These are phyloP conservation scores for Vitis labrusca DNA, from an alignment of 164 flowering plant genomes.

Conservation along the genomic window DNA sequence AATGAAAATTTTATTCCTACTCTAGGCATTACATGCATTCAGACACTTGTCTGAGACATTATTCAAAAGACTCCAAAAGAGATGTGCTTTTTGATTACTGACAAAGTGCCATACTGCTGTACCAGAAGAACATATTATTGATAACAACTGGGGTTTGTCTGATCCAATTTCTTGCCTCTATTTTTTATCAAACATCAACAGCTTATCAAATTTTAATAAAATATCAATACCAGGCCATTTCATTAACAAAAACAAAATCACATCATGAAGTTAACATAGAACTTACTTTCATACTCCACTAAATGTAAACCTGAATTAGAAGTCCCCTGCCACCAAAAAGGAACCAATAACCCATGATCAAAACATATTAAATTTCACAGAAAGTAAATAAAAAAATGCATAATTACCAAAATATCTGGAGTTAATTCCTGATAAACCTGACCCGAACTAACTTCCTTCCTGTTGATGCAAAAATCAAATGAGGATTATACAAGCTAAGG, in stretches of 20 bases:
- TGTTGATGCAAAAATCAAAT: conserved; percentile 21
- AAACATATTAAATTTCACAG: not conserved
- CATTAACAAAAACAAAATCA: not conserved
- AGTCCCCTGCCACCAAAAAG: conserved; percentile 29
- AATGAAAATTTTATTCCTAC: too few relatives aligned
- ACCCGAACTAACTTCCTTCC: conserved; percentile 49
- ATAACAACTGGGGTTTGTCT: too few relatives aligned
- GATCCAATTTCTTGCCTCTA: too few relatives aligned
- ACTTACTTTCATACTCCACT: conserved; percentile 63
- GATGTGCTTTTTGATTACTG: too few relatives aligned
- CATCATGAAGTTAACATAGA: not conserved
- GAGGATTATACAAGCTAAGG: not conserved
- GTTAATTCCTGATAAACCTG: conserved; percentile 38
- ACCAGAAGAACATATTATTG: too few relatives aligned
- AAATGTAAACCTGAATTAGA: conserved; percentile 30
- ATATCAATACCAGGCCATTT: not conserved
- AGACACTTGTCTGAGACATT: too few relatives aligned
- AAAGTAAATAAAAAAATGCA: not conserved
- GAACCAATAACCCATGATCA: not conserved
- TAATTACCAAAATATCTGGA: conserved; percentile 55
- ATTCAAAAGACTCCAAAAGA: too few relatives aligned
- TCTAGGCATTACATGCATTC: too few relatives aligned
- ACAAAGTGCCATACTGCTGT: too few relatives aligned
- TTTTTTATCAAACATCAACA: not conserved
- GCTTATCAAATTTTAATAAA: not conserved